phyloP scores from a whole-genome alignment of 805 yeast species.

The Kuraishia cidri region DNA sequence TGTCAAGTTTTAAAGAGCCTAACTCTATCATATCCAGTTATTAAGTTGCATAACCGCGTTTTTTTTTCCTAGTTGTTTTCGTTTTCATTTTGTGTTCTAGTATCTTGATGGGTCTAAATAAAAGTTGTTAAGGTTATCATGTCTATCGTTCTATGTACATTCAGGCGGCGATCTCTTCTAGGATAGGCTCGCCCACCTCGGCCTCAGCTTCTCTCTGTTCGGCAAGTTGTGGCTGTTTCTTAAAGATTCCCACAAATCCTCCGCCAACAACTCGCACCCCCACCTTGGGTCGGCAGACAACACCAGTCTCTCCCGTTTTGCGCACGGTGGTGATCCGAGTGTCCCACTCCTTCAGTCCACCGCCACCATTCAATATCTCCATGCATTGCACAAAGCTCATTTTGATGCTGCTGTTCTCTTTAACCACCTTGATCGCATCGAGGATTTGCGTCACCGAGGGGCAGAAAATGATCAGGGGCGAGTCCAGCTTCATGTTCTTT shows the following conservation, averaged over 20 bases:
- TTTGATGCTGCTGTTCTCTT: slow-evolving; percentile 18
- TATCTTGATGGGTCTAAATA: too few relatives aligned
- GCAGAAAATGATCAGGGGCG: slow-evolving; percentile 33
- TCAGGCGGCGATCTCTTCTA: too few relatives aligned
- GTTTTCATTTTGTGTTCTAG: too few relatives aligned
- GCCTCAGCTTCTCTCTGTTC: slow-evolving; percentile 1
- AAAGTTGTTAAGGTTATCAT: too few relatives aligned
- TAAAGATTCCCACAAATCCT: slow-evolving; percentile 38
- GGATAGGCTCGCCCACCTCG: slow-evolving; percentile 1
- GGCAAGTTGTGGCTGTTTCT: slow-evolving; percentile 19
- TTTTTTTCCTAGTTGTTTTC: too few relatives aligned
- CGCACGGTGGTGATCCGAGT: slow-evolving; percentile 27
- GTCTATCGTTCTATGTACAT: too few relatives aligned
- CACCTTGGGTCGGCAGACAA: slow-evolving; percentile 42
- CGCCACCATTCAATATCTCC: slow-evolving; percentile 37
- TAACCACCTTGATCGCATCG: slow-evolving; percentile 24
- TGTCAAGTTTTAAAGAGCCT: too few relatives aligned
- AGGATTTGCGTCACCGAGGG: slow-evolving; percentile 41
- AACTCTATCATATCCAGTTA: too few relatives aligned
- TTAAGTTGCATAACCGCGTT: too few relatives aligned
- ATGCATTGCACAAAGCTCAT: slow-evolving; percentile 27
- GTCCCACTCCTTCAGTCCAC: slow-evolving; percentile 46
- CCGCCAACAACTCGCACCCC: slow-evolving; percentile 39
- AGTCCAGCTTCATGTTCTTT: slow-evolving; percentile 24
- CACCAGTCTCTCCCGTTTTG: slow-evolving; percentile 27